Percentiles rank a stretch among this genome's conserved stretches.
These are phyloP conservation scores for Ajuga chamaepitys DNA, from an alignment of 257 asterid genomes.

Conservation along the genomic window DNA sequence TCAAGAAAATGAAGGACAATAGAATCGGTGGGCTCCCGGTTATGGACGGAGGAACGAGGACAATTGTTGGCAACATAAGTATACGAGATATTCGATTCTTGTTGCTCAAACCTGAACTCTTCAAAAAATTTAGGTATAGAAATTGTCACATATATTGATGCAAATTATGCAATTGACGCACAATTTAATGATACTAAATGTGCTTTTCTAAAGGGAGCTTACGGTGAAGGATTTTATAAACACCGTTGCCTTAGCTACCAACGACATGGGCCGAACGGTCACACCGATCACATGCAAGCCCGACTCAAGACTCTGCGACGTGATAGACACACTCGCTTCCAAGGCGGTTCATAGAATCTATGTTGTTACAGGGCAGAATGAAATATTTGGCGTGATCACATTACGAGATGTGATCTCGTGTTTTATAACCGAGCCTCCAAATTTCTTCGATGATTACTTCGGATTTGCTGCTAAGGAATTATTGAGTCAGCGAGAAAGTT, in stretches of 20 bases:
- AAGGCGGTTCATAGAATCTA: constrained; percentile 67
- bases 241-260: constrained; percentile 36
- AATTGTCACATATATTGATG: not conserved
- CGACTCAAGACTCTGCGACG: constrained; percentile 49
- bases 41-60: constrained; percentile 43
- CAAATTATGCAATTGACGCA: not conserved
- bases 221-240: constrained; percentile 61
- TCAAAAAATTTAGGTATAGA: constrained; percentile 49
- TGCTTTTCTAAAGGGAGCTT: constrained; percentile 41
- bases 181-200: not conserved
- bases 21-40: constrained; percentile 84
- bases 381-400: constrained; percentile 60
- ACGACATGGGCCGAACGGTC: constrained; percentile 30
- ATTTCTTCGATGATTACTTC: constrained; percentile 56
- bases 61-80: constrained; percentile 73
- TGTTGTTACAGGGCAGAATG: constrained; percentile 36
- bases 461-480: constrained; percentile 64
- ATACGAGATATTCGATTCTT: constrained; percentile 81
- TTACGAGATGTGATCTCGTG: constrained; percentile 84
- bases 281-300: constrained; percentile 73
- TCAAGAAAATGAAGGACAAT: constrained; percentile 79
- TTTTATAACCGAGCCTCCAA: constrained; percentile 71
- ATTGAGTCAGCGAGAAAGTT: constrained; percentile 17
- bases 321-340: constrained; percentile 57
- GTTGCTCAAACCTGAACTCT: constrained; percentile 74